phyloP scores from a whole-genome alignment of 2,329 filamentous ascomycete genomes.

The Diaporthe vaccinii region DNA sequence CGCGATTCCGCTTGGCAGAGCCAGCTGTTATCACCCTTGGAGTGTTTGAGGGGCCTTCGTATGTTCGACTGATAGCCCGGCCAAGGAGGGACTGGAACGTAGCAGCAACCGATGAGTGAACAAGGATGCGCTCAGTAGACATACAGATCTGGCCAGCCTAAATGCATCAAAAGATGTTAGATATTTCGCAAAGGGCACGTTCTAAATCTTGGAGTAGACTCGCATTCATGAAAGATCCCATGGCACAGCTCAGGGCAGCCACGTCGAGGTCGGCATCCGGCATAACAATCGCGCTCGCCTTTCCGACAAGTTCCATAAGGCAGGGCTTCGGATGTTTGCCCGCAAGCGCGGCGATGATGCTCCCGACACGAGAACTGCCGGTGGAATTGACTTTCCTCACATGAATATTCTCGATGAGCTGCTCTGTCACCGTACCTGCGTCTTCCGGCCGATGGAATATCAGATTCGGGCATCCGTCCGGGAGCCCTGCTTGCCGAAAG shows the following conservation, averaged over 20 bases:
- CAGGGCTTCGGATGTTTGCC: constrained; percentile 59
- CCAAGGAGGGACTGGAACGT: constrained; percentile 25
- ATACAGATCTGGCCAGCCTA: constrained; percentile 54
- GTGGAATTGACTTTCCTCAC: constrained; percentile 61
- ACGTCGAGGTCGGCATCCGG: constrained; percentile 59
- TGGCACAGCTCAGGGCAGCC: constrained; percentile 50
- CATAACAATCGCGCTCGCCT: constrained; percentile 58
- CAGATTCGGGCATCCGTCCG: constrained; percentile 56
- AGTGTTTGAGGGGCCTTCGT: neutral
- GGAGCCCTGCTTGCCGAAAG: constrained; percentile 58
- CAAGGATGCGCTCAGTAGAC: constrained; percentile 51
- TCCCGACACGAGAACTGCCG: constrained; percentile 57
- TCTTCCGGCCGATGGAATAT: constrained; percentile 51
- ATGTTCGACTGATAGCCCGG: neutral
- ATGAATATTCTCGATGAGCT: constrained; percentile 52
- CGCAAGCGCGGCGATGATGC: constrained; percentile 54
- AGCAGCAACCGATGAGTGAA: constrained; percentile 38
- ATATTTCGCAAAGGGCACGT: neutral
- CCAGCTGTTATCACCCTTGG: neutral
- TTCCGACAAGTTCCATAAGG: constrained; percentile 63
- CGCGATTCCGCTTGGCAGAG: neutral
- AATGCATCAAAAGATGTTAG: neutral
- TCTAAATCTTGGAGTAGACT: neutral
- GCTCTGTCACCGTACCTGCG: constrained; percentile 51
- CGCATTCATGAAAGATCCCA: constrained; percentile 13